phyloP scores from a whole-genome alignment of 805 yeast species.

The Yarrowia bubula region DNA sequence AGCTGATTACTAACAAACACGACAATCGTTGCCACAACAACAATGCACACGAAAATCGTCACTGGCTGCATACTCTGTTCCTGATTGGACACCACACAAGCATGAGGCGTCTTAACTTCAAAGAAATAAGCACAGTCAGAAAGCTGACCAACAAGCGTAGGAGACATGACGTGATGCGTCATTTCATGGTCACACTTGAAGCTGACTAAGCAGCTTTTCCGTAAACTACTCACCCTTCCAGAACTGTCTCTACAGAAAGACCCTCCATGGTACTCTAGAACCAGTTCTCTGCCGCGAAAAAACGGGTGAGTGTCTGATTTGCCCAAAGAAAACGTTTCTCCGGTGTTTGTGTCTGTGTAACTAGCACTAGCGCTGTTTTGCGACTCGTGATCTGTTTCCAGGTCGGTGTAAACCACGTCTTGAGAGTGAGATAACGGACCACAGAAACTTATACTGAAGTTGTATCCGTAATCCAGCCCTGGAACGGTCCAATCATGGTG shows the following conservation, averaged over 20 bases:
- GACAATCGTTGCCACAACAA: slow-evolving; percentile 42
- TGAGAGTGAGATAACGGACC: neutral
- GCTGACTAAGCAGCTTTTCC: slow-evolving; percentile 64
- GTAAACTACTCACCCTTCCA: slow-evolving; percentile 46
- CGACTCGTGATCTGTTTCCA: slow-evolving; percentile 37
- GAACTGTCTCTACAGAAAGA: slow-evolving; percentile 49
- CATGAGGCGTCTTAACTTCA: slow-evolving; percentile 80
- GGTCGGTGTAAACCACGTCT: neutral
- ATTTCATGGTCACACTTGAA: slow-evolving; percentile 80
- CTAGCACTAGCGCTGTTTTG: slow-evolving; percentile 50
- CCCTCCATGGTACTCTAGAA: slow-evolving; percentile 69
- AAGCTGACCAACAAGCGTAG: slow-evolving; percentile 63
- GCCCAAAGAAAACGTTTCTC: slow-evolving; percentile 57
- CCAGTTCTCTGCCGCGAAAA: slow-evolving; percentile 68
- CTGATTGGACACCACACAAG: slow-evolving; percentile 76
- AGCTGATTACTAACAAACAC: neutral
- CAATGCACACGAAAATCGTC: slow-evolving; percentile 63
- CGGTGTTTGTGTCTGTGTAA: slow-evolving; percentile 47
- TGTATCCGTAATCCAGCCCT: slow-evolving; percentile 67
- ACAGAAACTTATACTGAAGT: slow-evolving; percentile 74
- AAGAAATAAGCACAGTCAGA: slow-evolving; percentile 81
- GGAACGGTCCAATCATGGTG: slow-evolving; percentile 60
- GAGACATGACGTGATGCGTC: slow-evolving; percentile 52
- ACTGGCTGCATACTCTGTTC: slow-evolving; percentile 51
- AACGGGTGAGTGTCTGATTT: slow-evolving; percentile 51